A percentile compares a stretch with the other conserved stretches of the same genome.
phyloP scores from a whole-genome alignment of 352 stramenopile species.

The Phytophthora sp. region DNA sequence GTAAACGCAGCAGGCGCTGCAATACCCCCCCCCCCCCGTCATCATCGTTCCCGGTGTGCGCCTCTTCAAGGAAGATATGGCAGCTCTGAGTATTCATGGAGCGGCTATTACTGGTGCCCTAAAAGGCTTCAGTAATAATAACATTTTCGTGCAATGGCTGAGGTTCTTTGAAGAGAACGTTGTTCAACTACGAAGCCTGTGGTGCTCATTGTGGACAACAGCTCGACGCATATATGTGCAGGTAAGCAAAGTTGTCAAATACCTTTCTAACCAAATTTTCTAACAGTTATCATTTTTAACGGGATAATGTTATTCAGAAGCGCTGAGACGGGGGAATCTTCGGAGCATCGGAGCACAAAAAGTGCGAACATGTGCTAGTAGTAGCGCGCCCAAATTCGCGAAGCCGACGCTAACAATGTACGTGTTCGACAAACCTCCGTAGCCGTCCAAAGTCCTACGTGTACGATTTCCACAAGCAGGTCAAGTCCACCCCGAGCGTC shows the following conservation, averaged over 20 bases:
- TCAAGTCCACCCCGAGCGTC: constrained; percentile 26
- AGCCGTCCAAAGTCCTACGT: too few relatives aligned
- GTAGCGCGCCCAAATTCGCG: too few relatives aligned
- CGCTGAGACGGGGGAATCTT: not conserved
- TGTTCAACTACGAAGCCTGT: not conserved
- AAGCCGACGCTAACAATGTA: too few relatives aligned
- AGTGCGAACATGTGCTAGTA: too few relatives aligned
- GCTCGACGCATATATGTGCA: not conserved
- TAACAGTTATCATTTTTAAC: not conserved
- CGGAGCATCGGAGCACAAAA: not conserved
- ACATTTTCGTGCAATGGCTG: not conserved
- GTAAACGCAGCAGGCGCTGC: not conserved
- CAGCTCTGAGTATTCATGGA: not conserved
- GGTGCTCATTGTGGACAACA: constrained; percentile 3
- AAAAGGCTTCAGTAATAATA: not conserved
- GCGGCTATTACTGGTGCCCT: not conserved
- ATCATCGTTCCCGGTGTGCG: not conserved
- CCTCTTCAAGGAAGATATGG: not conserved
- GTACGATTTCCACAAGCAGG: too few relatives aligned
- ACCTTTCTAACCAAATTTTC: not conserved
- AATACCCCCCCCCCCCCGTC: not conserved
- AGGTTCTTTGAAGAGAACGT: not conserved
- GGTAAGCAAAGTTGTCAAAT: not conserved
- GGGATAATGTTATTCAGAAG: not conserved
- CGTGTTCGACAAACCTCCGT: too few relatives aligned